Evolutionary conservation across 805 yeast genomes (phyloP), one percentile per base, ranked within the genome.

Genomic region (Metschnikowia dekortorum): DNA sequence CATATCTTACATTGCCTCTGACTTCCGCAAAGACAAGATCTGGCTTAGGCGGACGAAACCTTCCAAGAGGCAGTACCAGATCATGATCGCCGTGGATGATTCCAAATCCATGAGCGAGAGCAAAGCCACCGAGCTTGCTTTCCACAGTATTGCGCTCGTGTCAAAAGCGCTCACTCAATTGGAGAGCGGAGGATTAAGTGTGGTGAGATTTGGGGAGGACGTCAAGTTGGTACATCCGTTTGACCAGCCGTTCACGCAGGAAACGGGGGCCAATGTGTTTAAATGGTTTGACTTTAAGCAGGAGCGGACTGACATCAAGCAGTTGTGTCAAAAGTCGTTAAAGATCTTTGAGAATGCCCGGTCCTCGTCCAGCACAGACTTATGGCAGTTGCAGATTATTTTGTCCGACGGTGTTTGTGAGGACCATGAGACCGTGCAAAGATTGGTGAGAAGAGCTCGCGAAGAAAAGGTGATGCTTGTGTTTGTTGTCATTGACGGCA

Each of bases 1-100:
- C 61, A 94, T 94, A 62, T 96, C 98, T 6, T 94, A 92, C 68
- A 94, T 94, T 74, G 99, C 99, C 0, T 88, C 96, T 36, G 96
- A 90, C 62, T 94, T 89, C 81, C 84, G 96, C 62, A 94, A 94
- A 67, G 99, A 94, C 68, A 94, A 94, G 75, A 94, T 94, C 51
- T 94, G 99, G 99, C 79, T 94, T 71, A 82, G 97, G 65, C 82
- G 99, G 69, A 90, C 97, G 6, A 92, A 94, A 65, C 99, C 99
- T 50, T 87, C 96, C 58, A 94, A 94, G 74, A 84, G 99, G 62
- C 94, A 91, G 65, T 94, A 94, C 67, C 99, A 94, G 73, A 88
- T 94, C 54, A 88, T 95, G 97, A 87, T 94, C 57, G 91, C 99
- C 0, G 87, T 94, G 44, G 99, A 94, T 72, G 97, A 94, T 65